These are phyloP conservation scores for Hamamelis virginiana DNA, from an alignment of 164 flowering plant species.

Conservation along the genomic window DNA sequence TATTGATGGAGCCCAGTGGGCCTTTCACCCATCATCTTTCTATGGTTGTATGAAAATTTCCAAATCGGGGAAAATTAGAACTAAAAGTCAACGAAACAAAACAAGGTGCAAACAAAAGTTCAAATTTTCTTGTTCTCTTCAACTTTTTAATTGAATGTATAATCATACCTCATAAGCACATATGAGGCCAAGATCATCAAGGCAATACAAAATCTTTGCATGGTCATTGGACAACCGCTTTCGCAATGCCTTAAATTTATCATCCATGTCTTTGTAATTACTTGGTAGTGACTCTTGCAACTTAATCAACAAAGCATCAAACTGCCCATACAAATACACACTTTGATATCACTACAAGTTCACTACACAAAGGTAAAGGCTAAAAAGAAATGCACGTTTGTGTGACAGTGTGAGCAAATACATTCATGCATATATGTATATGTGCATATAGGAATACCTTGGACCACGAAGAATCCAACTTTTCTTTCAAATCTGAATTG, in stretches of 20 bases:
- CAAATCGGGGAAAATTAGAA: too few relatives aligned
- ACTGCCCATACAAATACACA: conserved; percentile 36
- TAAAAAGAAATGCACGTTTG: neutral
- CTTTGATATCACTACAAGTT: neutral
- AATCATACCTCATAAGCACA: conserved; percentile 80
- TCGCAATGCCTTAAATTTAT: conserved; percentile 37
- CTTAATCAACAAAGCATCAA: conserved; percentile 43
- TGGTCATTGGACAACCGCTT: conserved; percentile 50
- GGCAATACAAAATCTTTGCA: conserved; percentile 64
- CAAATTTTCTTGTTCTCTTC: neutral
- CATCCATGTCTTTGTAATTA: conserved; percentile 49
- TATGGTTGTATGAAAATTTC: too few relatives aligned
- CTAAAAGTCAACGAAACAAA: neutral
- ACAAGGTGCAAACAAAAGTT: neutral
- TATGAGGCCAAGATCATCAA: conserved; percentile 72
- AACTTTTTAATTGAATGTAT: neutral
- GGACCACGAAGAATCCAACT: conserved; percentile 47
- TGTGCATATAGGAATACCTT: conserved; percentile 46
- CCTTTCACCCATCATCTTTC: too few relatives aligned
- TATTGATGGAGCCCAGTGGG: neutral
- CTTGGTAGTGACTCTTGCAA: conserved; percentile 31
- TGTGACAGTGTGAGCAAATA: too few relatives aligned
- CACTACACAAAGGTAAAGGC: neutral
- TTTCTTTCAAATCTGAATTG: conserved; percentile 41
- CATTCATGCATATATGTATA: neutral